A percentile compares a stretch with the other conserved stretches of the same genome.
Evolutionary conservation across 768 basidiomycete genomes (phyloP).

Genomic region (Naganishia onofrii): DNA sequence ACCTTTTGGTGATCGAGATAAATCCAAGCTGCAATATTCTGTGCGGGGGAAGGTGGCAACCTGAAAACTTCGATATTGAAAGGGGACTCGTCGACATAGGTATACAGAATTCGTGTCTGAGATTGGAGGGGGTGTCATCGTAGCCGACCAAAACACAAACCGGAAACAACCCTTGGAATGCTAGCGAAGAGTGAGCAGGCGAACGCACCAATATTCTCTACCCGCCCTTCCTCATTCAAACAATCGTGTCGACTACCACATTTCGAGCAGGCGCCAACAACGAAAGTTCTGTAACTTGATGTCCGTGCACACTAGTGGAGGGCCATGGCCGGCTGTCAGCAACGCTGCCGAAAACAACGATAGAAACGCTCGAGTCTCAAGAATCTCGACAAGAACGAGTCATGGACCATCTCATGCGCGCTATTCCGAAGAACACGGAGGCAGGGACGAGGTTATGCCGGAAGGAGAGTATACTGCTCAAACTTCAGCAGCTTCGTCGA

Average conservation of each 20-base stretch:
- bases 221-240: too few species aligned
- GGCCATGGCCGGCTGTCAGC: neutral
- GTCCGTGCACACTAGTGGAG: conserved; percentile 1
- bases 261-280: neutral
- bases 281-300: neutral
- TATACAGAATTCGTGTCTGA: too few species aligned
- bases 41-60: conserved; percentile 1
- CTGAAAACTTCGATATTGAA: neutral
- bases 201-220: too few species aligned
- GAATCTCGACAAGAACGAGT: neutral
- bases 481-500: neutral
- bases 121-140: too few species aligned
- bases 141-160: too few species aligned
- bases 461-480: neutral
- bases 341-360: neutral
- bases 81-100: neutral
- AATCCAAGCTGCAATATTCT: too few species aligned
- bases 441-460: neutral
- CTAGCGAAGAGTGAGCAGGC: too few species aligned
- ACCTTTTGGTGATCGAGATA: neutral
- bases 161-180: neutral
- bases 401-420: neutral
- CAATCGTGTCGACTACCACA: too few species aligned
- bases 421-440: neutral
- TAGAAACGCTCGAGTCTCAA: neutral